Evolutionary conservation across 148 eudicot genomes (phyloP).

Genomic region (Simmondsia chinensis): DNA sequence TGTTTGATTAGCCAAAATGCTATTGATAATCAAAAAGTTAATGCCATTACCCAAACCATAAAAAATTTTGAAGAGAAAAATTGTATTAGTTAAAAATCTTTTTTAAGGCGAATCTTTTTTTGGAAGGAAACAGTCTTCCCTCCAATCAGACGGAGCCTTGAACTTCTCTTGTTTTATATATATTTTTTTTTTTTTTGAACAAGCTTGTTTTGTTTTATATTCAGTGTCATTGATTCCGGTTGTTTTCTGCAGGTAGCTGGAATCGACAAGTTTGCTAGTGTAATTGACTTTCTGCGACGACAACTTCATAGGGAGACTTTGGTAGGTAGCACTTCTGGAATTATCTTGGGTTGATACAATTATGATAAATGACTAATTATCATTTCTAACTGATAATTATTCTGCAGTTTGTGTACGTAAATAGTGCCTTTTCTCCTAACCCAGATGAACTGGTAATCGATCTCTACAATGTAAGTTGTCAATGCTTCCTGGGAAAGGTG

Average conservation of each 20-base stretch:
- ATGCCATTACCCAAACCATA: too few species aligned
- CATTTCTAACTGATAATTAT: not conserved
- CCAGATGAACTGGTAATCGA: slow-evolving; percentile 78
- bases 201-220: slow-evolving; percentile 6
- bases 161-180: too few species aligned
- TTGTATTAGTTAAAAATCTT: too few species aligned
- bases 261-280: slow-evolving; percentile 74
- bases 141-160: too few species aligned
- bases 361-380: not conserved
- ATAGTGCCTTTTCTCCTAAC: slow-evolving; percentile 92
- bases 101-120: too few species aligned
- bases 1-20: too few species aligned
- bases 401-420: slow-evolving; percentile 81
- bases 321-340: slow-evolving; percentile 29
- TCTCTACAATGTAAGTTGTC: slow-evolving; percentile 67
- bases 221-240: not conserved
- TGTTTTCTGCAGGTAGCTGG: slow-evolving; percentile 50
- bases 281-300: slow-evolving; percentile 80
- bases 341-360: not conserved
- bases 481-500: not conserved
- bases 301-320: slow-evolving; percentile 85
- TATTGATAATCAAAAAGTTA: too few species aligned
- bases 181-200: too few species aligned
- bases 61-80: too few species aligned
- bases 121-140: too few species aligned